Evolutionary conservation across 495 filamentous ascomycete species (phyloP).

Genomic region (Neurospora tetrasperma): DNA sequence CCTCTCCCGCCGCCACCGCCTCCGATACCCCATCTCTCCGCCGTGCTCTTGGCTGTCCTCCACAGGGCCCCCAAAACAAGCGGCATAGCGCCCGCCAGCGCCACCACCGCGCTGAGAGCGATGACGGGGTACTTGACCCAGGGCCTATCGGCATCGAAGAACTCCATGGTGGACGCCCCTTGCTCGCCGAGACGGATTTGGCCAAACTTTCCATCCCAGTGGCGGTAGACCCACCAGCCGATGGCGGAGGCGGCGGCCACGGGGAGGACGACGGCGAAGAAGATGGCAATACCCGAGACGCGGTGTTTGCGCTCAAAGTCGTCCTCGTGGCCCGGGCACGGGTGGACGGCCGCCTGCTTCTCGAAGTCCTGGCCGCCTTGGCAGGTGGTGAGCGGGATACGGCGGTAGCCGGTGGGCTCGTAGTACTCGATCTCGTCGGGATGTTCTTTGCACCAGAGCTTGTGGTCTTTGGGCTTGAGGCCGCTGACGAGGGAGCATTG

Average conservation of each 20-base stretch:
- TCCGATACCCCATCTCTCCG: slow-evolving; percentile 34
- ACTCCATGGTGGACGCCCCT: slow-evolving; percentile 13
- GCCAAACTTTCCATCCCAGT: slow-evolving; percentile 85
- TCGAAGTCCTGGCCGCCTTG: slow-evolving; percentile 62
- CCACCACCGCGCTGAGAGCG: slow-evolving; percentile 49
- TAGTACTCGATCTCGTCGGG: slow-evolving; percentile 61
- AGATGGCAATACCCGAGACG: slow-evolving; percentile 64
- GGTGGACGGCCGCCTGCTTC: slow-evolving; percentile 38
- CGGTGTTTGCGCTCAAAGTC: slow-evolving; percentile 61
- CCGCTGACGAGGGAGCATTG: slow-evolving; percentile 67
- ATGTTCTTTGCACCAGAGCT: slow-evolving; percentile 54
- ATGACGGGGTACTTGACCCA: slow-evolving; percentile 72
- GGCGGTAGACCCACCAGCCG: slow-evolving; percentile 78
- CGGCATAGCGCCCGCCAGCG: slow-evolving; percentile 68
- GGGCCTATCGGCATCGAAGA: slow-evolving; percentile 53
- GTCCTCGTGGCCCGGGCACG: slow-evolving; percentile 68
- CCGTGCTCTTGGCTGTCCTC: slow-evolving; percentile 42
- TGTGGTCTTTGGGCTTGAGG: slow-evolving; percentile 53
- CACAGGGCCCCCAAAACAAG: slow-evolving; percentile 56
- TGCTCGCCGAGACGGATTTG: slow-evolving; percentile 74
- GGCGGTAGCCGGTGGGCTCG: slow-evolving; percentile 79
- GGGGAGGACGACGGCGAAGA: slow-evolving; percentile 68
- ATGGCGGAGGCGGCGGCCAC: slow-evolving; percentile 54
- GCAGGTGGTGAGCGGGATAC: slow-evolving; percentile 82
- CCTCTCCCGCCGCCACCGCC: slow-evolving; percentile 21